Evolutionary conservation across 192 early-diverging fungal species (phyloP).

Genomic region (Tieghemiomyces parasiticus): DNA sequence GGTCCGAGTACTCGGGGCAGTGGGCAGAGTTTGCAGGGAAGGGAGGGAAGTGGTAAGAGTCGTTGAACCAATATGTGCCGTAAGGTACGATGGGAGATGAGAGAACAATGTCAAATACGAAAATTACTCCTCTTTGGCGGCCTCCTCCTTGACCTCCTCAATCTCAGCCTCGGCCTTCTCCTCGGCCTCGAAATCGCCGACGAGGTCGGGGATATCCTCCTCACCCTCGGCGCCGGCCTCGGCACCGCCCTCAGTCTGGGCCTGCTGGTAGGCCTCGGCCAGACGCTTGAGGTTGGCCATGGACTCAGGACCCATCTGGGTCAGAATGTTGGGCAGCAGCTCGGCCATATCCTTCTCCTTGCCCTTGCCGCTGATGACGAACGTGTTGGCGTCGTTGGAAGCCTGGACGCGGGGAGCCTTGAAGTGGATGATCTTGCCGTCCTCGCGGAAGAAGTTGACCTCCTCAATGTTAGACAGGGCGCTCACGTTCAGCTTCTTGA

Average conservation of each 20-base stretch:
- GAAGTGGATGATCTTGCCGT: constrained; percentile 90
- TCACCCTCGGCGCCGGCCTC: constrained; percentile 45
- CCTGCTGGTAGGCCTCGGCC: constrained; percentile 67
- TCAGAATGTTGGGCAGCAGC: constrained; percentile 33
- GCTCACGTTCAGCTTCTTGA: constrained; percentile 87
- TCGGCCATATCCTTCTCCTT: constrained; percentile 76
- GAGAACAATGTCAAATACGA: neutral
- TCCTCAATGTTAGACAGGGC: constrained; percentile 79
- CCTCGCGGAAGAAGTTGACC: constrained; percentile 97
- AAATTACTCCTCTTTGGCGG: neutral
- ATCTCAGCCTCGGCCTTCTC: constrained; percentile 29
- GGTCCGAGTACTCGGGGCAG: neutral
- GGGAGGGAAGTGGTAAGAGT: neutral
- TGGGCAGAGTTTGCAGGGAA: neutral
- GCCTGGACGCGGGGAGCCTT: constrained; percentile 57
- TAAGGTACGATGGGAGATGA: too few species aligned
- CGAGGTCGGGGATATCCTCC: constrained; percentile 93
- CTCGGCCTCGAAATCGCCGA: constrained; percentile 50
- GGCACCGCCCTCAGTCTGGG: constrained; percentile 25
- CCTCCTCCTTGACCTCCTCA: constrained; percentile 22
- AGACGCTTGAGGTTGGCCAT: constrained; percentile 74
- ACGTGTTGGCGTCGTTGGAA: constrained; percentile 80
- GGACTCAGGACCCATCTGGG: constrained; percentile 58
- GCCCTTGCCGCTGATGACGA: constrained; percentile 76
- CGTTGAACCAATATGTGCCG: neutral